Evolutionary conservation across 495 filamentous ascomycete genomes (phyloP).

Genomic region (Neurospora hispaniola): DNA sequence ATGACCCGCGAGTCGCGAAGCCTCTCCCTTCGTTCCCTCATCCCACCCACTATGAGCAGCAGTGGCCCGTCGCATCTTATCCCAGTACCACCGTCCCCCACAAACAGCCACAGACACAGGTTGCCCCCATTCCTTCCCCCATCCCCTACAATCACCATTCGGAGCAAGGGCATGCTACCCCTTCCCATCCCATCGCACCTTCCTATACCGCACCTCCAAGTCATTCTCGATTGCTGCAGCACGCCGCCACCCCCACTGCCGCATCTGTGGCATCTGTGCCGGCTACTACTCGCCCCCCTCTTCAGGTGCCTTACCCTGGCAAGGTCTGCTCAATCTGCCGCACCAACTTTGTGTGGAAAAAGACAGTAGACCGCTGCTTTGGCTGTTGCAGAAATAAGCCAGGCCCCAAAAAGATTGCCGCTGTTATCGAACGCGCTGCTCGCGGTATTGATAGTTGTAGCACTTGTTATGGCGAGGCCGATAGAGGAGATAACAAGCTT

Average conservation of each 20-base stretch:
- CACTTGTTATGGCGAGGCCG: neutral
- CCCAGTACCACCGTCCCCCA: neutral
- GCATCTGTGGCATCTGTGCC: neutral
- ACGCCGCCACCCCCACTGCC: neutral
- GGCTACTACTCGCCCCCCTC: neutral
- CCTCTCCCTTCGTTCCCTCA: neutral
- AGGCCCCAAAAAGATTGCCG: neutral
- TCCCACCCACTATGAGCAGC: neutral
- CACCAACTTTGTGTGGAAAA: neutral
- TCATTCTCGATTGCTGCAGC: neutral
- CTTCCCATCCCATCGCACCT: neutral
- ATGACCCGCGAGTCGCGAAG: neutral
- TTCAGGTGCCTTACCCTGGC: neutral
- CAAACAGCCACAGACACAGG: neutral
- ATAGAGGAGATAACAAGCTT: neutral
- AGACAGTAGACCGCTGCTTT: neutral
- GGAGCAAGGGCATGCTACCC: neutral
- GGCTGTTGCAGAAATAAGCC: neutral
- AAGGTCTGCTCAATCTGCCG: neutral
- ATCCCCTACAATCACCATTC: neutral
- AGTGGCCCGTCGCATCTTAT: neutral
- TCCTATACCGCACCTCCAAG: neutral
- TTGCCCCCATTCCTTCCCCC: neutral
- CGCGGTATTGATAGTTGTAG: neutral
- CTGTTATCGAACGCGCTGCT: neutral